Percentiles rank a stretch among this genome's conserved stretches.
Conservation (phyloP, 352 stramenopile genomes). For the Blastocystis sp. region DNA sequence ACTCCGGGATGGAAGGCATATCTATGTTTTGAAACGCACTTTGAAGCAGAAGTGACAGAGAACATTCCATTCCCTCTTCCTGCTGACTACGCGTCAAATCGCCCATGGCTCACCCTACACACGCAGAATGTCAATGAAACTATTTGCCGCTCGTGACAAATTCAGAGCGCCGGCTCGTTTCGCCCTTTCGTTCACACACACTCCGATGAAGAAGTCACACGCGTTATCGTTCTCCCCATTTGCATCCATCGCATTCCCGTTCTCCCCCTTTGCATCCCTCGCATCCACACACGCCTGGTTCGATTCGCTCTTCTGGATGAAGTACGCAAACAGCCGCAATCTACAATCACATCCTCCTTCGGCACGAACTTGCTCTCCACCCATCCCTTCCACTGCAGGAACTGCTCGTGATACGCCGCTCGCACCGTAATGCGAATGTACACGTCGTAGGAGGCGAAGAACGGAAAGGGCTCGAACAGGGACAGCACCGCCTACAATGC, state of each 20-base stretch:
- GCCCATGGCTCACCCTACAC: neutral
- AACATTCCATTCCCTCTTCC: neutral
- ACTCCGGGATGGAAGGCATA: neutral
- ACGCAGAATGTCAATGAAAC: conserved; percentile 17
- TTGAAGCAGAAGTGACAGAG: neutral
- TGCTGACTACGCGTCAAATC: neutral
- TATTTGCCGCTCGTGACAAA: neutral
- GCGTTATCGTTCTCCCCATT: neutral
- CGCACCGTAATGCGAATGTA: neutral
- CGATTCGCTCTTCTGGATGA: neutral
- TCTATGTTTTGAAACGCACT: neutral
- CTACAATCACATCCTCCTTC: neutral
- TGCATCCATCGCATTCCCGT: no score
- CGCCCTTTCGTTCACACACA: neutral
- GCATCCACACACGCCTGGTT: neutral
- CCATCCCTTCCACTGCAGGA: conserved; percentile 32
- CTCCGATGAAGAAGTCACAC: neutral
- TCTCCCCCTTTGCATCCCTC: neutral
- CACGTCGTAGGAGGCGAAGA: neutral
- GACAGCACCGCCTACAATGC: neutral
- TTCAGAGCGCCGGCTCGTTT: neutral
- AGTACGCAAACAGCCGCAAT: conserved; percentile 15
- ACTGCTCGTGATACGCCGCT: neutral
- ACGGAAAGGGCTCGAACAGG: neutral
- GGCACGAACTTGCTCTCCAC: conserved; percentile 37